phyloP scores from a whole-genome alignment of 169 alveolate genomes.

The Babesia divergens region DNA sequence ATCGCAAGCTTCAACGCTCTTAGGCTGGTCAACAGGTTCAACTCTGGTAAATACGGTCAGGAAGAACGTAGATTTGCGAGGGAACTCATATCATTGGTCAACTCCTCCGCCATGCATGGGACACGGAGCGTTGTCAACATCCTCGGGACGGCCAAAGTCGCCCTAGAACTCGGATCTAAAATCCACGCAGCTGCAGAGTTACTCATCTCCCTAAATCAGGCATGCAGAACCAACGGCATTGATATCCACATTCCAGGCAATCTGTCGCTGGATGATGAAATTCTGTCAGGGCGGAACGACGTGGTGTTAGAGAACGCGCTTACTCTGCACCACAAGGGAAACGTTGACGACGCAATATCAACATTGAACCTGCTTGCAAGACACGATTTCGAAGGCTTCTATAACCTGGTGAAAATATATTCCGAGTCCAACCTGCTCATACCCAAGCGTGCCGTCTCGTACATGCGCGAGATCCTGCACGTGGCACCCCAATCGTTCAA shows the following conservation, averaged over 20 bases:
- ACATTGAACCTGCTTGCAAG: constrained; percentile 1
- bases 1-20: constrained; percentile 26
- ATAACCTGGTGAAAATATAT: constrained; percentile 44
- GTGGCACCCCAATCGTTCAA: constrained; percentile 40
- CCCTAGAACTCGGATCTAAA: constrained; percentile 35
- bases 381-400: constrained; percentile 39
- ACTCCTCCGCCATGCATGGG: not conserved
- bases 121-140: constrained; percentile 3
- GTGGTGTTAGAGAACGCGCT: constrained; percentile 39
- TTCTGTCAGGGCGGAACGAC: constrained; percentile 5
- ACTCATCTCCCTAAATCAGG: constrained; percentile 24
- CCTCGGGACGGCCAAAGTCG: constrained; percentile 51
- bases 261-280: constrained; percentile 16
- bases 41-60: not conserved
- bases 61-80: constrained; percentile 25
- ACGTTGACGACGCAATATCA: constrained; percentile 38
- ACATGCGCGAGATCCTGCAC: constrained; percentile 30
- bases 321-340: constrained; percentile 34
- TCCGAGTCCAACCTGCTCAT: constrained; percentile 43
- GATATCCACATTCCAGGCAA: constrained; percentile 44
- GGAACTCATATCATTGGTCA: not conserved
- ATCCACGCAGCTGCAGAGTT: constrained; percentile 24
- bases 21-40: constrained; percentile 6
- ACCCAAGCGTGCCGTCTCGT: constrained; percentile 39
- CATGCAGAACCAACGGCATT: constrained; percentile 17